These are phyloP conservation scores for Colletotrichum cordylinicola DNA, from an alignment of 2,329 filamentous ascomycete genomes.

Conservation along the genomic window DNA sequence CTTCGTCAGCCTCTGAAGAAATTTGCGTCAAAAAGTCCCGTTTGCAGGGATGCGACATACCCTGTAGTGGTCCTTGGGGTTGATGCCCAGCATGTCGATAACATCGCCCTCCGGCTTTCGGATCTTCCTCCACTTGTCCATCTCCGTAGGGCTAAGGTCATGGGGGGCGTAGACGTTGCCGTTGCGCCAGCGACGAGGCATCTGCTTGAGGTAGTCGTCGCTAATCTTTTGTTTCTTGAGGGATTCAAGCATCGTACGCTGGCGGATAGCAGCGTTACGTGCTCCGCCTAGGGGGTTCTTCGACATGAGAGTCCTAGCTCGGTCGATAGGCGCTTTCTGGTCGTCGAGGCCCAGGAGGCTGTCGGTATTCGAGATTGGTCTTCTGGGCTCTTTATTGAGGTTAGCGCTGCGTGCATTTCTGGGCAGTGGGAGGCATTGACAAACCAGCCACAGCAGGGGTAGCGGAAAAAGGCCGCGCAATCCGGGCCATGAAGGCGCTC, in stretches of 20 bases:
- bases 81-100: slow-evolving; percentile 79
- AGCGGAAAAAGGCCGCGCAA: slow-evolving; percentile 20
- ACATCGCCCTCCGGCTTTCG: slow-evolving; percentile 67
- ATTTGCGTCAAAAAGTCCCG: background rate
- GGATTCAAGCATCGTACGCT: slow-evolving; percentile 40
- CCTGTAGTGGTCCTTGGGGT: slow-evolving; percentile 87
- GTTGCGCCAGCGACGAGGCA: slow-evolving; percentile 72
- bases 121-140: slow-evolving; percentile 77
- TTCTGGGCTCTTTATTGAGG: background rate
- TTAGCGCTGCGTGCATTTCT: background rate
- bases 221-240: slow-evolving; percentile 44
- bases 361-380: slow-evolving; percentile 3
- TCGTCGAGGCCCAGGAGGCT: slow-evolving; percentile 20
- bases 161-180: slow-evolving; percentile 93
- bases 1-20: background rate
- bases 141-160: slow-evolving; percentile 80
- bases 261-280: slow-evolving; percentile 25
- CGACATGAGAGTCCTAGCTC: background rate
- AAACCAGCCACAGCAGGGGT: slow-evolving; percentile 10
- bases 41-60: slow-evolving; percentile 54
- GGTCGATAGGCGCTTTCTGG: background rate
- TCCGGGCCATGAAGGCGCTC: slow-evolving; percentile 7
- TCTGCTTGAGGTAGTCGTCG: slow-evolving; percentile 65
- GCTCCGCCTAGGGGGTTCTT: background rate
- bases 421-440: background rate